A percentile compares a stretch with the other conserved stretches of the same genome.
Evolutionary conservation across 768 basidiomycete species (phyloP).

Genomic region (Kwoniella europaea): DNA sequence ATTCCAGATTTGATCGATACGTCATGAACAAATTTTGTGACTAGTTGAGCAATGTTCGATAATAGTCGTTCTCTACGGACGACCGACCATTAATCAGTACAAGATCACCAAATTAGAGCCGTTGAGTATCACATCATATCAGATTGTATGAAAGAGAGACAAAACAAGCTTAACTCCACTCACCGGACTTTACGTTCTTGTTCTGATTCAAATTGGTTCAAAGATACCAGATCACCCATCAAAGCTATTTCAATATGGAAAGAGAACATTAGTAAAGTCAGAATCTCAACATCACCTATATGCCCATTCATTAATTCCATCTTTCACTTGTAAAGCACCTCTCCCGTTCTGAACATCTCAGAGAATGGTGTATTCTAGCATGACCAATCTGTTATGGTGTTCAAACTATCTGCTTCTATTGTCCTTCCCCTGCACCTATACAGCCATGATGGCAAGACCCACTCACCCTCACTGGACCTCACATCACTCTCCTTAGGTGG

Average conservation of each 20-base stretch:
- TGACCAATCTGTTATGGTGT: neutral
- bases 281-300: too few species aligned
- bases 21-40: slow-evolving; percentile 88
- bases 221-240: slow-evolving; percentile 84
- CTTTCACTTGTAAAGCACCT: too few species aligned
- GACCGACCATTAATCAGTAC: too few species aligned
- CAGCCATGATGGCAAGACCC: neutral
- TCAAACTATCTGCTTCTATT: too few species aligned
- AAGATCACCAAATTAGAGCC: too few species aligned
- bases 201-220: slow-evolving; percentile 87
- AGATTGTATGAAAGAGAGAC: neutral
- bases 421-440: too few species aligned
- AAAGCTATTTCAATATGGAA: slow-evolving; percentile 60
- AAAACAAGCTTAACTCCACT: slow-evolving; percentile 48
- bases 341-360: too few species aligned
- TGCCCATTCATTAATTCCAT: too few species aligned
- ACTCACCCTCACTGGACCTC: slow-evolving; percentile 51
- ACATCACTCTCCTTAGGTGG: slow-evolving; percentile 51
- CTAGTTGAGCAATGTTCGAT: slow-evolving; percentile 82
- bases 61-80: slow-evolving; percentile 82
- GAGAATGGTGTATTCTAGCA: neutral
- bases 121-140: too few species aligned
- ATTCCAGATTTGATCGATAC: slow-evolving; percentile 79
- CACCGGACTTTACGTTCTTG: slow-evolving; percentile 87
- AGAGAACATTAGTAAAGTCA: neutral